A percentile compares a stretch with the other conserved stretches of the same genome.
Conservation (phyloP, 768 basidiomycete genomes). For the Suillus discolor region DNA sequence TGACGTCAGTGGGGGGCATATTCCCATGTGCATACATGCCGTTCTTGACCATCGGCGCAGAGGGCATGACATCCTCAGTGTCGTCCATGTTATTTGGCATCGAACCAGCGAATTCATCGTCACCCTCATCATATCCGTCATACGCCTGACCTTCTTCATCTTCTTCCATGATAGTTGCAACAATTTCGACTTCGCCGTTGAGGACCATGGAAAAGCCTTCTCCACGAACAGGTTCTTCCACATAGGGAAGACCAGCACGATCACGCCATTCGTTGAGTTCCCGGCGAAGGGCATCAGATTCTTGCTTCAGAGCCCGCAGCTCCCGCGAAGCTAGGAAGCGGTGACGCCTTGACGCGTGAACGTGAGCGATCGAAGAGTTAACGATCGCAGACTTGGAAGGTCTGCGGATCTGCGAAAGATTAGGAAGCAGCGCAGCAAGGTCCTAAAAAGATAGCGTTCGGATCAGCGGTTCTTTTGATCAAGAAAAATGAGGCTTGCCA, state of each 20-base stretch:
- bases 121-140: conserved; percentile 43
- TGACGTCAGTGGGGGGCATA: conserved; percentile 29
- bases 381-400: conserved; percentile 98
- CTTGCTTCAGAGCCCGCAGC: conserved; percentile 74
- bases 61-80: conserved; percentile 31
- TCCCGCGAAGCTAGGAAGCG: conserved; percentile 81
- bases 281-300: conserved; percentile 83
- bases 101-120: conserved; percentile 39
- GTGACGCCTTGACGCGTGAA: conserved; percentile 81
- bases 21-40: conserved; percentile 37
- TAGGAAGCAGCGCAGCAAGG: conserved; percentile 88
- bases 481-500: conserved; percentile 51
- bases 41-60: conserved; percentile 38
- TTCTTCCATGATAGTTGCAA: conserved; percentile 53
- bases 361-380: conserved; percentile 90
- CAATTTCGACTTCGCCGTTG: conserved; percentile 69
- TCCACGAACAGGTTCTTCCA: conserved; percentile 73
- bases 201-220: conserved; percentile 75
- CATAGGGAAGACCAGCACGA: conserved; percentile 66
- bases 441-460: conserved; percentile 52
- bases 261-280: conserved; percentile 95
- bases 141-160: conserved; percentile 49
- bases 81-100: conserved; percentile 31
- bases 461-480: conserved; percentile 3
- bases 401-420: conserved; percentile 87